Base-by-base conservation (phyloP, 2,329 filamentous ascomycete genomes). In the Pestalotiopsis sp. region DNA sequence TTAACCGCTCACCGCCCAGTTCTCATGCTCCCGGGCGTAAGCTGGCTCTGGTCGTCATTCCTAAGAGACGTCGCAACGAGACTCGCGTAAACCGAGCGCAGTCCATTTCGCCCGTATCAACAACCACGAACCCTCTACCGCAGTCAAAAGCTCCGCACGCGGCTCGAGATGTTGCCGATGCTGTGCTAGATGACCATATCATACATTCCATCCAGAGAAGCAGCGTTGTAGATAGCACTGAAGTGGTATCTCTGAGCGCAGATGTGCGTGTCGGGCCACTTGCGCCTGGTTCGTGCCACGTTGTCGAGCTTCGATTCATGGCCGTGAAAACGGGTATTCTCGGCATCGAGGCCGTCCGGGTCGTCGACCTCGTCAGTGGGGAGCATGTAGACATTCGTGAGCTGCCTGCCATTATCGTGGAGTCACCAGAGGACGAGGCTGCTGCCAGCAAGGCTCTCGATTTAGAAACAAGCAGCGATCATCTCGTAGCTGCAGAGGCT, bases 371-470 rank as follows among this genome's bases (percentile, higher is more conserved):
- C 69, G 88, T 84, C 25, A 92, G 89, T 41, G 90, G 93, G 75
- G 92, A 95, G 80, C 91, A 92, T 75, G 90, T 93, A 3, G 92
- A 95, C 78, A 90, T 95, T 67, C 86, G 88, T 70, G 91, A 95
- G 70, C 77, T 96, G 71, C 93, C 93, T 0, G 89, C 87, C 59
- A 88, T 94, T 73, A 80, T 93, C 66, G 85, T 91, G 17, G 80
- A 83, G 69, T 14, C 59, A 7, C 17, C 31, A 9, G 52, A 61
- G 12, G 17, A 27, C 6, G 31, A 36, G 14, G 23, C 23, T 7
- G 25, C 9, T 49, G 65, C n/a, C 9, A 72, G 57, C 25, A 45
- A 40, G 36, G 17, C 12, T 12, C 11, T 40, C 11, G 31, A 40
- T n/a, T 9, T 40, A 20, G 38, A 40, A 27, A 40, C 25, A 41